A percentile compares a stretch with the other conserved stretches of the same genome.
Conservation (phyloP, 352 stramenopile genomes). For the Blastocystis sp. region DNA sequence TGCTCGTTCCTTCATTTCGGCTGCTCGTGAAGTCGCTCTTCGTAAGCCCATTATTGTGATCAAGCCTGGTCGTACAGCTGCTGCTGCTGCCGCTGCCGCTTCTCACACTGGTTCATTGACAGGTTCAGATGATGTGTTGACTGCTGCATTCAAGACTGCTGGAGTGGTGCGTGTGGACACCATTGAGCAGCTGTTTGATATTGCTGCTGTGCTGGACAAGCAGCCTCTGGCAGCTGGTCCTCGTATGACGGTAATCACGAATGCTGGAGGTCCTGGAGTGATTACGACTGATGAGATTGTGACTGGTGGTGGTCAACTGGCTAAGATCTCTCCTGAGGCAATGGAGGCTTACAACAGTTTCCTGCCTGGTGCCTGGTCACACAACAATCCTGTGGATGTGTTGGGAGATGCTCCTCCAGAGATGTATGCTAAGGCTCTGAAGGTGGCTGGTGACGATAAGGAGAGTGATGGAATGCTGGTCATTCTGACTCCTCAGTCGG, state of each 20-base stretch:
- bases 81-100: slow-evolving; percentile 64
- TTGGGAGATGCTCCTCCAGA: slow-evolving; percentile 66
- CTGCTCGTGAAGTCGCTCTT: slow-evolving; percentile 65
- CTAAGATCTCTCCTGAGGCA: slow-evolving; percentile 65
- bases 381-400: slow-evolving; percentile 67
- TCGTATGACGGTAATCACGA: slow-evolving; percentile 66
- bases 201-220: slow-evolving; percentile 66
- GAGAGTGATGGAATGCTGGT: slow-evolving; percentile 66
- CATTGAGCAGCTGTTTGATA: slow-evolving; percentile 67
- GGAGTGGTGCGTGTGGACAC: slow-evolving; percentile 67
- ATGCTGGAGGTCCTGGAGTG: slow-evolving; percentile 66
- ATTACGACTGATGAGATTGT: slow-evolving; percentile 66
- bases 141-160: slow-evolving; percentile 65
- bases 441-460: slow-evolving; percentile 65
- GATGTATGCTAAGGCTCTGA: slow-evolving; percentile 65
- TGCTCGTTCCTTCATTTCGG: slow-evolving; percentile 66
- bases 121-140: slow-evolving; percentile 66
- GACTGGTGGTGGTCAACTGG: slow-evolving; percentile 64
- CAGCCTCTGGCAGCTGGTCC: slow-evolving; percentile 62
- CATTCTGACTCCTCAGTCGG: slow-evolving; percentile 67
- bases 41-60: slow-evolving; percentile 68
- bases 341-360: slow-evolving; percentile 66
- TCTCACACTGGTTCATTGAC: slow-evolving; percentile 66
- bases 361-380: slow-evolving; percentile 64
- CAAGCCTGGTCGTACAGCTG: slow-evolving; percentile 65